Conservation (phyloP, 257 asterid species). For the Nicotiana attenuata region DNA sequence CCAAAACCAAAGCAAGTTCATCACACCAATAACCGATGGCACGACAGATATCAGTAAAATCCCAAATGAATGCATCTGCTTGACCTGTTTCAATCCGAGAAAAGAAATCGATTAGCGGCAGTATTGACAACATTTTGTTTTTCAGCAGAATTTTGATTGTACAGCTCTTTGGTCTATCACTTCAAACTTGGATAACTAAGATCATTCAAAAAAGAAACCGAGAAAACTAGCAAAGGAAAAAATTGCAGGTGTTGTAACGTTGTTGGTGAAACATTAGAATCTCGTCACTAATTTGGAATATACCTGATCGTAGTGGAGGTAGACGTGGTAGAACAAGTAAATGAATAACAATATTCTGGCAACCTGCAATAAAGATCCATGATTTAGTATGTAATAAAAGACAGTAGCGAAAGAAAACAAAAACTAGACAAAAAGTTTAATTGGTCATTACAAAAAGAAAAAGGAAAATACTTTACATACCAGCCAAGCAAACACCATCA, state of each 20-base stretch:
- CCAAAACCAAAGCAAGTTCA: slow-evolving; percentile 72
- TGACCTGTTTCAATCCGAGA: slow-evolving; percentile 39
- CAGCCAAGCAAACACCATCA: slow-evolving; percentile 65
- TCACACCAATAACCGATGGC: slow-evolving; percentile 39
- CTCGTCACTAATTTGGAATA: not conserved
- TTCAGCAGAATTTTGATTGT: not conserved
- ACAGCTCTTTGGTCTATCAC: not conserved
- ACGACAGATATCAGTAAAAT: slow-evolving; percentile 26
- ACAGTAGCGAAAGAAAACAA: not conserved
- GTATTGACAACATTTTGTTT: too few species aligned
- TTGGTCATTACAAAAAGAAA: not conserved
- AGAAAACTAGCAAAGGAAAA: not conserved
- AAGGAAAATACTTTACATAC: slow-evolving; percentile 28
- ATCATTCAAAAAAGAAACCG: not conserved
- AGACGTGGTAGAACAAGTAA: slow-evolving; percentile 51
- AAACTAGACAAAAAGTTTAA: not conserved
- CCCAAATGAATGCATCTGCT: slow-evolving; percentile 41
- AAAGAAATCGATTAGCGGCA: not conserved
- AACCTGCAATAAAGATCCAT: slow-evolving; percentile 37
- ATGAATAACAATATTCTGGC: slow-evolving; percentile 64
- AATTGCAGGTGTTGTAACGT: not conserved
- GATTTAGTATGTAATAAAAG: not conserved
- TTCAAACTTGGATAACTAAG: not conserved
- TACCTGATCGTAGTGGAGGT: slow-evolving; percentile 51
- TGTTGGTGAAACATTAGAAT: not conserved